These are phyloP conservation scores for Saitozyma podzolica DNA, from an alignment of 768 basidiomycete genomes.

Conservation along the genomic window DNA sequence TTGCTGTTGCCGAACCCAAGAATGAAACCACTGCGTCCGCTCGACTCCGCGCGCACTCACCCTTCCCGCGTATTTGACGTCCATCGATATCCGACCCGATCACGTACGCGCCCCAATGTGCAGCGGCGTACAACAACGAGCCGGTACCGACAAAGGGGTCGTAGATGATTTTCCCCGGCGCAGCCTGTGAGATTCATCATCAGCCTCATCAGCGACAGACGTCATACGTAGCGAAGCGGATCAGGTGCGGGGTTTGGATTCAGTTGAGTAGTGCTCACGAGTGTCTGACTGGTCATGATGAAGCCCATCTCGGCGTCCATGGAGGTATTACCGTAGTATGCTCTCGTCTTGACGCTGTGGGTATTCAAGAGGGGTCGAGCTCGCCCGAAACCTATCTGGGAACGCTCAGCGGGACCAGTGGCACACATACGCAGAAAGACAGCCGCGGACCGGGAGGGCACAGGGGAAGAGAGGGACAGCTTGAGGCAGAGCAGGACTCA, in stretches of 20 bases:
- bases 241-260: background rate
- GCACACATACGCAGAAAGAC: background rate
- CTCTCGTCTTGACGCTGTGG: slow-evolving; percentile 78
- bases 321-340: slow-evolving; percentile 91
- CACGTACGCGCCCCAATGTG: slow-evolving; percentile 81
- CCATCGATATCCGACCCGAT: slow-evolving; percentile 97
- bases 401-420: background rate
- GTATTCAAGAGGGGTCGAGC: slow-evolving; percentile 56
- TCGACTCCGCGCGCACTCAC: slow-evolving; percentile 54
- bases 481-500: slow-evolving; percentile 17
- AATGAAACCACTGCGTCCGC: background rate
- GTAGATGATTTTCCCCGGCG: slow-evolving; percentile 85
- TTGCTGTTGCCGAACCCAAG: too few relatives aligned
- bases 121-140: slow-evolving; percentile 61
- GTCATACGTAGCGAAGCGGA: background rate
- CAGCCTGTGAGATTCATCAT: slow-evolving; percentile 59
- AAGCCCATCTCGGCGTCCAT: slow-evolving; percentile 97
- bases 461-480: background rate
- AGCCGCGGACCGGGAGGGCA: background rate
- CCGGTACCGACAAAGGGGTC: slow-evolving; percentile 96
- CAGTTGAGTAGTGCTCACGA: slow-evolving; percentile 57
- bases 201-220: background rate
- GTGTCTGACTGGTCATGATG: slow-evolving; percentile 92
- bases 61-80: slow-evolving; percentile 92
- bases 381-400: slow-evolving; percentile 40